phyloP scores from a whole-genome alignment of 257 asterid genomes.

The Petunia axillaris region DNA sequence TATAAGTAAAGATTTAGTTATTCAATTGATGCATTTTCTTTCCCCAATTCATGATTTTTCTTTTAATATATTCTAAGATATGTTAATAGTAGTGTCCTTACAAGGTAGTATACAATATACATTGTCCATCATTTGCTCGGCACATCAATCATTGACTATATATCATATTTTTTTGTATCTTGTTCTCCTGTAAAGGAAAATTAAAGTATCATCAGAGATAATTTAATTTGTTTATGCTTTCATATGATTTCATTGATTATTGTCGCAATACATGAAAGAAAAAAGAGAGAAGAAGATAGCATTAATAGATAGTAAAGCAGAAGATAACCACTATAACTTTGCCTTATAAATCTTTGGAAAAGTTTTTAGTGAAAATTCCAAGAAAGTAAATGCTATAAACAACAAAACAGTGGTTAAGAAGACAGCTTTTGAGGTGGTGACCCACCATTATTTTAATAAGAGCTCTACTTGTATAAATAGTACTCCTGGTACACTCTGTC shows the following conservation, averaged over 20 bases:
- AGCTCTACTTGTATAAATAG: conserved; percentile 11
- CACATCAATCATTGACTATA: not conserved
- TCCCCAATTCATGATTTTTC: not conserved
- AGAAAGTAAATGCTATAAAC: not conserved
- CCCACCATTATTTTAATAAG: not conserved
- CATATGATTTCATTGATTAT: not conserved
- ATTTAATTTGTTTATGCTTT: not conserved
- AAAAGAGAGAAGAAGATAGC: not conserved
- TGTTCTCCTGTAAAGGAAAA: not conserved
- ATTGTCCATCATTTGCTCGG: too few species aligned
- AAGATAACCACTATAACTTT: not conserved
- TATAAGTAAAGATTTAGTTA: too few species aligned
- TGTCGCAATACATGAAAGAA: not conserved
- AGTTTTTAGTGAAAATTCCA: not conserved
- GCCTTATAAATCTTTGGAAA: not conserved
- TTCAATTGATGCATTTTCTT: not conserved
- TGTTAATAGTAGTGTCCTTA: not conserved
- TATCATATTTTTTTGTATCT: not conserved
- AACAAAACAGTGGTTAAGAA: not conserved
- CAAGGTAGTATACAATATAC: too few species aligned
- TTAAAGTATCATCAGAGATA: not conserved
- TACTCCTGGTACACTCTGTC: conserved; percentile 16
- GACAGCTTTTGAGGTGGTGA: conserved; percentile 26
- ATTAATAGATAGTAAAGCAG: not conserved
- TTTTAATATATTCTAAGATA: not conserved